Base-by-base conservation (phyloP, 2,329 filamentous ascomycete species). In the Beauveria pseudobassiana region DNA sequence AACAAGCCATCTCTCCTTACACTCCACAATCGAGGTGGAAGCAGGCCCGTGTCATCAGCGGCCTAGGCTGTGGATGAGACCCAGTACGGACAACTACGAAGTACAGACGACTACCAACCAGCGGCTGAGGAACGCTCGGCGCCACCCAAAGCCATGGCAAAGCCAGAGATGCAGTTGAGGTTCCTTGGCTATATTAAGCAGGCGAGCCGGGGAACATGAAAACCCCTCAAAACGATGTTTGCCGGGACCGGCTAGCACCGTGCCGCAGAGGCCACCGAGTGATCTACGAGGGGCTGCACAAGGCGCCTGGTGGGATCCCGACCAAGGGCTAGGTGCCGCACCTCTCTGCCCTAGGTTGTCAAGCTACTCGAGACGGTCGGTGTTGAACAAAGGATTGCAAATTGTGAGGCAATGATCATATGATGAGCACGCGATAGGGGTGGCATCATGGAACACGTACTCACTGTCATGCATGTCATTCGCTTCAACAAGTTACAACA, bases 11-110 rank as follows among this genome's bases (percentile, higher is more conserved):
- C 28, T 40, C 51, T 54, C 46, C 49, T 51, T 28, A 40, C 53
- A 48, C 61, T 53, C 53, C 61, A 62, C 54, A 62, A 40, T 53
- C 43, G 48, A 58, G 49, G 54, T 49, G 61, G 54, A 46, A 62
- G 54, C 22, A 52, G 45, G 52, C 60, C 53, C 53, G 60, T 57
- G 60, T 62, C 60, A 50, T 56, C 59, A 62, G n/a, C 34, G 45
- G 43, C 51, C 60, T 40, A 62, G 48, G 22, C n/a, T 52, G 38
- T 62, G 61, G 54, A 38, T 55, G 48, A 38, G 53, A 30, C 48
- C 61, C 49, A 57, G 45, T 46, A 28, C 18, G 40, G 51, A 57
- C 45, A 53, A 42, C 38, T 16, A 30, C 53, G 34, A 14, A 38
- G 34, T 38, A 38, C 34, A 38, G 51, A 57, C 45, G 59, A 42